Evolutionary conservation across 805 yeast genomes (phyloP).

Genomic region (Metschnikowia orientalis): DNA sequence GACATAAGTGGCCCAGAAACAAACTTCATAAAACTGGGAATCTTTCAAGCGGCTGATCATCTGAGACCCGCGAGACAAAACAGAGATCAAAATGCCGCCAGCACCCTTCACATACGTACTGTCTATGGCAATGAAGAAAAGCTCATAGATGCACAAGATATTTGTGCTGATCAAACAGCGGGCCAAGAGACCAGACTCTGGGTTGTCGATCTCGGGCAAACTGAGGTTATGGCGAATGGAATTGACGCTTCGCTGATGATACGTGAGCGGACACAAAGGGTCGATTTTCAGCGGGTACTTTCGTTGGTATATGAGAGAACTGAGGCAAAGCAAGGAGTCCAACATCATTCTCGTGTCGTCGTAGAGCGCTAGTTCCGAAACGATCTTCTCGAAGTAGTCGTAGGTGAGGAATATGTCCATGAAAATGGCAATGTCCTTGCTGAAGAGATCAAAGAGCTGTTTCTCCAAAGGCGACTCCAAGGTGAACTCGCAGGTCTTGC

Average conservation of each 20-base stretch:
- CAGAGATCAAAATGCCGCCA: slow-evolving; percentile 28
- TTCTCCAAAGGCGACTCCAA: slow-evolving; percentile 23
- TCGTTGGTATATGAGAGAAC: slow-evolving; percentile 33
- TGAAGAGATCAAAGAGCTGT: slow-evolving; percentile 32
- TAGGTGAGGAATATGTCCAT: slow-evolving; percentile 32
- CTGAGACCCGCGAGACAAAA: slow-evolving; percentile 19
- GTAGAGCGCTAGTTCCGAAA: slow-evolving; percentile 33
- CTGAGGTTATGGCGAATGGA: slow-evolving; percentile 30
- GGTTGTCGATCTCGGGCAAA: slow-evolving; percentile 21
- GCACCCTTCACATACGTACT: slow-evolving; percentile 38
- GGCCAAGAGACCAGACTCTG: slow-evolving; percentile 27
- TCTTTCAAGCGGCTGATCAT: slow-evolving; percentile 21
- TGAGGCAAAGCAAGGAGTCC: slow-evolving; percentile 33
- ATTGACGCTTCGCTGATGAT: slow-evolving; percentile 34
- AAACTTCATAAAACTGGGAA: slow-evolving; percentile 29
- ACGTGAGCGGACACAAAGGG: slow-evolving; percentile 30
- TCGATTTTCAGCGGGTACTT: slow-evolving; percentile 27
- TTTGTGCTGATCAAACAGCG: slow-evolving; percentile 37
- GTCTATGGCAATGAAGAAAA: slow-evolving; percentile 35
- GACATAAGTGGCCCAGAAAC: slow-evolving; percentile 35
- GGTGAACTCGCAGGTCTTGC: slow-evolving; percentile 9
- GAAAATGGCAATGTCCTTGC: slow-evolving; percentile 24
- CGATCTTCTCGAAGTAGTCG: slow-evolving; percentile 26
- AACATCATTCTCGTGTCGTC: slow-evolving; percentile 39
- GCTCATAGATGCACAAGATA: slow-evolving; percentile 35